Evolutionary conservation across 306 rosid genomes (phyloP), one percentile per base, ranked within the genome.

Genomic region (Lablab purpureus): DNA sequence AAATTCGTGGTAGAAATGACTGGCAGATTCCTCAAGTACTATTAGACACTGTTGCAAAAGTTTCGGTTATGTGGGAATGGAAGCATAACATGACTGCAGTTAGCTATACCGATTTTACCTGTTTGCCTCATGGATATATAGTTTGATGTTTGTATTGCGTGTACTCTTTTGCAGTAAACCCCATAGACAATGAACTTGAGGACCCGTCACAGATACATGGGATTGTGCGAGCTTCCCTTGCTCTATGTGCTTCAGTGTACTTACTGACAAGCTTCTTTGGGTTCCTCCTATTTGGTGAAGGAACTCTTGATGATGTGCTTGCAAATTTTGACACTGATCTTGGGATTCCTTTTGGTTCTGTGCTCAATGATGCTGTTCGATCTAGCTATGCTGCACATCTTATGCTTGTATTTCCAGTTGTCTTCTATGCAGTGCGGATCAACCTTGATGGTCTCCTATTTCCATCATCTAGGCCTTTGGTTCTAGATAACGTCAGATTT

Each of bases 301-400:
- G 76, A 76, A 93, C 98, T 78, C 93, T 88, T 47, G 93, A 88
- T 28, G 98, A 93, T 18, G 97, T 93, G 62, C 92, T 93, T 63
- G 94, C 97, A 71, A 93, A 93, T 88, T 93, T 91, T 15, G 98
- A 93, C 51, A 84, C 91, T 18, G 55, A 91, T 87, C 95, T 93
- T 32, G 97, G 97, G 71, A 90, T 93, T 78, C 98, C 95, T 45
- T 90, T 73, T 5, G 82, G 97, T 66, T 59, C 90, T 36, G 43
- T 86, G 74, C 91, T 93, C 40, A 93, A 91, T 55, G 98, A 93
- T 22, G 88, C 89, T 7, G 91, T 93, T 54, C 97, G 98, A 32
- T 85, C 89, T 14, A 90, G 95, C 88, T 93, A 93, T 75, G 97
- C 92, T 25, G 98, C 93, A n/a, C 98, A 93, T 74, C 97, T 93